Evolutionary conservation across 331 rosid species (phyloP).

Genomic region (Quercus phellos): DNA sequence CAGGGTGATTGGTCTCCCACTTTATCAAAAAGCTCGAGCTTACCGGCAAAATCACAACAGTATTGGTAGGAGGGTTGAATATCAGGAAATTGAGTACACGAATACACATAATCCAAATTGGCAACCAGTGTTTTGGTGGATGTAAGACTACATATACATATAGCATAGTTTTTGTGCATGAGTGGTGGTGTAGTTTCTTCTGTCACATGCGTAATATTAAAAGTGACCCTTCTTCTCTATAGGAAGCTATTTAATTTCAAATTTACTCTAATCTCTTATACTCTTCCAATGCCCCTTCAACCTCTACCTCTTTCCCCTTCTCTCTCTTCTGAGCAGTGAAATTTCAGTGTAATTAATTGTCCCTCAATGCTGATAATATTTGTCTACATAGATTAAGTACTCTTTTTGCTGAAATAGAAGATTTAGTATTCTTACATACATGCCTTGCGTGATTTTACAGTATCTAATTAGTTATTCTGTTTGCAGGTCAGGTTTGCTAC

Average conservation of each 20-base stretch:
- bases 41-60: too few species aligned
- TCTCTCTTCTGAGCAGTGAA: background rate
- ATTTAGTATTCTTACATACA: background rate
- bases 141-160: background rate
- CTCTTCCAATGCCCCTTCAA: too few species aligned
- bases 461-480: background rate
- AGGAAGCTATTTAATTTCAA: background rate
- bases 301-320: too few species aligned
- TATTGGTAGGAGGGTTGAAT: too few species aligned
- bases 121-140: background rate
- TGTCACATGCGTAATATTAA: background rate
- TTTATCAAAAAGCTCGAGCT: background rate
- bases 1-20: background rate
- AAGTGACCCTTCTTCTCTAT: background rate
- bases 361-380: too few species aligned
- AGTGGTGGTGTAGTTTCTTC: background rate
- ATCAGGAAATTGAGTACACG: too few species aligned
- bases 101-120: too few species aligned
- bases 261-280: background rate
- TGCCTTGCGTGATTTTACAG: background rate
- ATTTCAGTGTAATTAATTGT: background rate
- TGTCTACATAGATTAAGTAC: too few species aligned
- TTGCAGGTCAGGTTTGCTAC: constrained; percentile 68
- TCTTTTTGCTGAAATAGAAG: background rate
- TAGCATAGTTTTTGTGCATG: background rate